Evolutionary conservation across 176 grass and related monocot species (phyloP).

Genomic region (Coix lacrymajobi): DNA sequence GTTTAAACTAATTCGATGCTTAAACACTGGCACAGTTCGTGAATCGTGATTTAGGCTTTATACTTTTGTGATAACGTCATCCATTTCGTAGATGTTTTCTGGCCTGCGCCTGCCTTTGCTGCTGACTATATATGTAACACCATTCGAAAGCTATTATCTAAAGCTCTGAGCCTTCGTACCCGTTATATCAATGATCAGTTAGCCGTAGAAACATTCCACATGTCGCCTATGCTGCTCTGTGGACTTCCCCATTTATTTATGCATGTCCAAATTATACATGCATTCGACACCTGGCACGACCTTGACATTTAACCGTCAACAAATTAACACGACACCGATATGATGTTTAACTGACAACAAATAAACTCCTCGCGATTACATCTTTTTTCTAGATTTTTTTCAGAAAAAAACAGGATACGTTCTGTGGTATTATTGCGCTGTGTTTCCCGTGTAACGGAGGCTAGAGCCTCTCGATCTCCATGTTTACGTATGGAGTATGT

Average conservation of each 20-base stretch:
- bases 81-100: background rate
- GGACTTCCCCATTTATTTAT: background rate
- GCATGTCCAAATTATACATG: background rate
- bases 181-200: background rate
- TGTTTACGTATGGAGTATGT: too few relatives aligned
- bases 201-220: background rate
- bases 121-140: slow-evolving; percentile 10
- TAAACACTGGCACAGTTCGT: too few relatives aligned
- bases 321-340: background rate
- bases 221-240: background rate
- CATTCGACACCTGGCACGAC: background rate
- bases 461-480: too few relatives aligned
- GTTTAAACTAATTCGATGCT: background rate
- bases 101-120: background rate
- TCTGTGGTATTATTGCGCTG: too few relatives aligned
- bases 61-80: background rate
- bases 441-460: too few relatives aligned
- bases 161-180: background rate
- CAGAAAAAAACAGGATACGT: too few relatives aligned
- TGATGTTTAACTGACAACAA: background rate
- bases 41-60: background rate
- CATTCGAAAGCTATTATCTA: background rate
- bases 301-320: background rate
- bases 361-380: background rate
- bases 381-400: too few relatives aligned